phyloP scores from a whole-genome alignment of 169 alveolate species.

The Plasmodium inui region DNA sequence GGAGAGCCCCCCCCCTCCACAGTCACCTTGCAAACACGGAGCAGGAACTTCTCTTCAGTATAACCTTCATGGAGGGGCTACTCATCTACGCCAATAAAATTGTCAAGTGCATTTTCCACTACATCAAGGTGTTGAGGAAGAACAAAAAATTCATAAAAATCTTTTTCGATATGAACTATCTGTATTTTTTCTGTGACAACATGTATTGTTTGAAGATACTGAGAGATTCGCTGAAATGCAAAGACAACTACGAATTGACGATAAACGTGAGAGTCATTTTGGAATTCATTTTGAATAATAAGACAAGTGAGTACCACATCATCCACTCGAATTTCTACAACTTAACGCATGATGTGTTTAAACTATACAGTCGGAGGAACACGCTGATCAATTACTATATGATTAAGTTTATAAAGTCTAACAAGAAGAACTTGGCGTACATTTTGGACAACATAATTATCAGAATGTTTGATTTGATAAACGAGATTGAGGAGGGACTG shows the following conservation, averaged over 20 bases:
- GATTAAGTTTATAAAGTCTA: conserved; percentile 11
- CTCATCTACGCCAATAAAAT: background rate
- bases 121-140: conserved; percentile 39
- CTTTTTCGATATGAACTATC: conserved; percentile 53
- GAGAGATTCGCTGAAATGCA: conserved; percentile 9
- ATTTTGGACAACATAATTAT: conserved; percentile 55
- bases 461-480: conserved; percentile 48
- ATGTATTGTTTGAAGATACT: conserved; percentile 16
- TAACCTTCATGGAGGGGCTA: background rate
- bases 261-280: conserved; percentile 38
- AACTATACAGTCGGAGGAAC: conserved; percentile 21
- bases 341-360: conserved; percentile 53
- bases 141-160: conserved; percentile 39
- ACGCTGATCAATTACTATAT: conserved; percentile 36
- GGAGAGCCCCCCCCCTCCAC: background rate
- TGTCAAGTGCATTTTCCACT: conserved; percentile 21
- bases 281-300: conserved; percentile 27
- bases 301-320: conserved; percentile 40
- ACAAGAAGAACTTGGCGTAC: conserved; percentile 33
- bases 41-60: conserved; percentile 13
- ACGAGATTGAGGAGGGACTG: conserved; percentile 8
- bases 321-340: conserved; percentile 40
- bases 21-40: background rate
- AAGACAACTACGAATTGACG: conserved; percentile 25
- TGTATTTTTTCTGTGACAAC: conserved; percentile 50